Evolutionary conservation across 805 yeast genomes (phyloP).

Genomic region (Yamadazyma ubonensis): DNA sequence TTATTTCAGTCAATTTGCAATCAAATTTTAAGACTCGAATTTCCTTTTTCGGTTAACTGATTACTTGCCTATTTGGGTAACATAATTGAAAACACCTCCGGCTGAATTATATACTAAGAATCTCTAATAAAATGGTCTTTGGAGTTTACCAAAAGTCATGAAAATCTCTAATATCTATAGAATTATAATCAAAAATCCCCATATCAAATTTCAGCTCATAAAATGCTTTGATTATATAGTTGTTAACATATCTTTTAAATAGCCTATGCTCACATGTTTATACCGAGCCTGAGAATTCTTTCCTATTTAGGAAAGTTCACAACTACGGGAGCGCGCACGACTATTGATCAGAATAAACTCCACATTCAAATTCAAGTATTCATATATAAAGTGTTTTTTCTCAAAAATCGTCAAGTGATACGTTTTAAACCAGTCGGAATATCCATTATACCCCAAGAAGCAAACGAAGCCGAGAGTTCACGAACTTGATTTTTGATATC

Average conservation of each 20-base stretch:
- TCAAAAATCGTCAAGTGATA: too few relatives aligned
- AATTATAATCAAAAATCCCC: too few relatives aligned
- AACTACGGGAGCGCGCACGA: slow-evolving; percentile 1
- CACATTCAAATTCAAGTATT: slow-evolving; percentile 2
- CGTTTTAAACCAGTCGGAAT: too few relatives aligned
- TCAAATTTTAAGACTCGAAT: neutral
- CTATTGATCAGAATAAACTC: neutral
- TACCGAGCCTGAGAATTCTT: neutral
- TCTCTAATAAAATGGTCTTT: too few relatives aligned
- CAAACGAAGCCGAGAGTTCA: too few relatives aligned
- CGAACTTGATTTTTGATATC: too few relatives aligned
- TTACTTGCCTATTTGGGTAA: slow-evolving; percentile 9
- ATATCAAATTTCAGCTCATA: too few relatives aligned
- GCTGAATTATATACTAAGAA: too few relatives aligned
- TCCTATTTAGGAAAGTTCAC: slow-evolving; percentile 9
- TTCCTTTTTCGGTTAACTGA: slow-evolving; percentile 9
- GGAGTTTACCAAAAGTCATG: too few relatives aligned
- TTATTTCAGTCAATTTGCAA: slow-evolving; percentile 9
- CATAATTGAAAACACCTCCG: slow-evolving; percentile 5
- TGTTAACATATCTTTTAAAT: neutral
- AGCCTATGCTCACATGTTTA: slow-evolving; percentile 4
- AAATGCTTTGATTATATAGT: too few relatives aligned
- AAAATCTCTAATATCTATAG: too few relatives aligned
- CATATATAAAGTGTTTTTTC: slow-evolving; percentile 3
- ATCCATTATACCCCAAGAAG: too few relatives aligned